Evolutionary conservation across 805 yeast species (phyloP), one percentile per base, ranked within the genome.

Genomic region (Zygoascus biomembranicola): DNA sequence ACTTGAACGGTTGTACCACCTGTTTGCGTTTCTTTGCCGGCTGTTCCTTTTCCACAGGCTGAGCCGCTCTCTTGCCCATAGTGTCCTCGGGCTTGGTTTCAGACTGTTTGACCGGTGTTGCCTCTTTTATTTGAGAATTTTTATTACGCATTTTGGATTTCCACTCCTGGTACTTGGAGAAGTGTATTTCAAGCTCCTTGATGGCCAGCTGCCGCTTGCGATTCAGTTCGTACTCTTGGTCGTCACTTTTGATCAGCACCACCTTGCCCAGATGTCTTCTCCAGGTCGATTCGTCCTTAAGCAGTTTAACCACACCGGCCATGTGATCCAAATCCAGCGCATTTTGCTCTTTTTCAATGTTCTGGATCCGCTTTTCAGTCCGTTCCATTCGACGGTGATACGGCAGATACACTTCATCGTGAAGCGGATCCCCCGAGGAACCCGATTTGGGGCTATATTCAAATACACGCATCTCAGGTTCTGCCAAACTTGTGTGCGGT

Each of bases 331-430:
- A 78, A 60, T 85, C 92, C 8, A 71, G 65, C 48, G 76, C 69
- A 45, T 81, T 71, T 52, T 77, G 74, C 49, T 74, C 77, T 26
- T 78, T 70, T 58, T 85, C 90, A 1, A 76, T 69, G 37, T 72
- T 72, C 31, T 73, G 69, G 78, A 84, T 81, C 47, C 79, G 73
- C 55, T 76, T 76, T 65, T 87, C 95, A 51, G 82, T 83, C 52
- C 78, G 78, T 57, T 77, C 79, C 81, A 84, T 79, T 42, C 77
- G 73, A 43, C 74, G 74, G 66, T 85, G 90, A 78, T 31, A 78
- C 13, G 69, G 56, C 32, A 65, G 61, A 63, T 71, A 82, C n/a
- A 59, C 3, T 0, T 63, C 59, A 63, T 81, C 85, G 1, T 66
- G 60, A 48, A 86, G 67, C 4, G 81, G 79, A 59, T 79, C 84